Percentiles rank a stretch among this genome's conserved stretches.
Conservation (phyloP, 2,329 filamentous ascomycete species). For the Trichoderma koningiopsis region DNA sequence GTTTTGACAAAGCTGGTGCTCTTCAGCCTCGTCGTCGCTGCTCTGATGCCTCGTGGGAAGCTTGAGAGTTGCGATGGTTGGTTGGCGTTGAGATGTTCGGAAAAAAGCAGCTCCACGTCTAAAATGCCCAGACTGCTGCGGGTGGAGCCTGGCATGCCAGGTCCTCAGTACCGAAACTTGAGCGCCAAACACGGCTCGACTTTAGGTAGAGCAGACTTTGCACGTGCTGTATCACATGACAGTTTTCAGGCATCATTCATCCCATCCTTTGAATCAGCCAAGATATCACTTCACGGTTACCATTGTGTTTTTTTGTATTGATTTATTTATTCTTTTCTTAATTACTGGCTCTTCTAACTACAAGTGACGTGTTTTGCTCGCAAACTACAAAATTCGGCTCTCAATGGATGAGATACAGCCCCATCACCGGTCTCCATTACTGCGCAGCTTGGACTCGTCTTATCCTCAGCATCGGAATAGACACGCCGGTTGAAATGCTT, state of each 20-base stretch:
- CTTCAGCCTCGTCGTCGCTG: conserved; percentile 24
- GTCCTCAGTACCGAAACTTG: not conserved
- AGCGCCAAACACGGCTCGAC: accelerated
- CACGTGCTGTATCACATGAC: conserved; percentile 10
- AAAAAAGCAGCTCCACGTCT: conserved; percentile 24
- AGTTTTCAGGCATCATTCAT: not conserved
- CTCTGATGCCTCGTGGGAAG: conserved; percentile 22
- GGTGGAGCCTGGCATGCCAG: not conserved
- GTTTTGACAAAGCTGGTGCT: conserved; percentile 4
- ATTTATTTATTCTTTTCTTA: not conserved
- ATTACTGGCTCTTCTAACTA: not conserved
- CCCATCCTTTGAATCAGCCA: not conserved
- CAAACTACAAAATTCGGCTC: not conserved
- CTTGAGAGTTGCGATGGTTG: conserved; percentile 21
- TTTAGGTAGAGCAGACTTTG: not conserved
- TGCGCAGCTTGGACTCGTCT: not conserved
- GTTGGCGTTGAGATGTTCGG: conserved; percentile 9
- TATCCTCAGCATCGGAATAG: conserved; percentile 3
- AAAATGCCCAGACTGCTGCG: not conserved
- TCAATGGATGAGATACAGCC: not conserved
- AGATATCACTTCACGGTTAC: not conserved
- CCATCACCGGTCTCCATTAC: not conserved
- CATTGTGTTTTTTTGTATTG: too few relatives aligned
- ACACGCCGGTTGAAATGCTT: not conserved
- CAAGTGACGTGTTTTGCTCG: not conserved